Conservation (phyloP, 2,329 filamentous ascomycete genomes). For the Chaetothyriales sp. region DNA sequence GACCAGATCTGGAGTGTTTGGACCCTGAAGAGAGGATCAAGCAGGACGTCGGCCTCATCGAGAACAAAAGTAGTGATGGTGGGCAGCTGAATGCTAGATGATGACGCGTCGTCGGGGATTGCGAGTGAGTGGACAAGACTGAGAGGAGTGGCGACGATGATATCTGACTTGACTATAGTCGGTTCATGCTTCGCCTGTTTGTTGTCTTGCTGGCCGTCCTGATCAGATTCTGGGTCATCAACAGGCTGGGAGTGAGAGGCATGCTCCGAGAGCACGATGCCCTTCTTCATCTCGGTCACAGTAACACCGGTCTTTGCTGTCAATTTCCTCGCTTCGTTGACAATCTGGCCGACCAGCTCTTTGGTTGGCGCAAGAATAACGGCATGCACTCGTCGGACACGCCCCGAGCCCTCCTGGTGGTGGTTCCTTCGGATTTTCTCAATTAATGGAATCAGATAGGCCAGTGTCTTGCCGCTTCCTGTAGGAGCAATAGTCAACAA, state of each 20-base stretch:
- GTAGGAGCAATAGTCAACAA: constrained; percentile 83
- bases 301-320: constrained; percentile 61
- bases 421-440: constrained; percentile 50
- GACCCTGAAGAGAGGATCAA: constrained; percentile 78
- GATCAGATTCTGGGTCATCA: constrained; percentile 25
- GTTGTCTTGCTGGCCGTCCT: constrained; percentile 20
- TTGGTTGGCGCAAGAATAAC: constrained; percentile 66
- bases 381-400: constrained; percentile 46
- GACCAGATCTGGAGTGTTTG: constrained; percentile 78
- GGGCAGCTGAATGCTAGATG: constrained; percentile 37
- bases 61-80: constrained; percentile 61
- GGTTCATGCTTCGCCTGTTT: constrained; percentile 15
- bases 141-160: constrained; percentile 67
- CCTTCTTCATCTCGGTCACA: constrained; percentile 70
- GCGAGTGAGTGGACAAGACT: constrained; percentile 60
- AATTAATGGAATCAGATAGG: constrained; percentile 77
- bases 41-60: constrained; percentile 87
- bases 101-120: constrained; percentile 24
- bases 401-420: constrained; percentile 27
- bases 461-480: constrained; percentile 89
- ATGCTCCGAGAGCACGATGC: constrained; percentile 48
- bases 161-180: constrained; percentile 54
- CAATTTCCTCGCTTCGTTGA: constrained; percentile 69
- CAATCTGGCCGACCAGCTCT: constrained; percentile 68
- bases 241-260: constrained; percentile 24